Percentiles rank a stretch among this genome's conserved stretches.
Evolutionary conservation across 768 basidiomycete genomes (phyloP).

Genomic region (Lyophyllum semitale): DNA sequence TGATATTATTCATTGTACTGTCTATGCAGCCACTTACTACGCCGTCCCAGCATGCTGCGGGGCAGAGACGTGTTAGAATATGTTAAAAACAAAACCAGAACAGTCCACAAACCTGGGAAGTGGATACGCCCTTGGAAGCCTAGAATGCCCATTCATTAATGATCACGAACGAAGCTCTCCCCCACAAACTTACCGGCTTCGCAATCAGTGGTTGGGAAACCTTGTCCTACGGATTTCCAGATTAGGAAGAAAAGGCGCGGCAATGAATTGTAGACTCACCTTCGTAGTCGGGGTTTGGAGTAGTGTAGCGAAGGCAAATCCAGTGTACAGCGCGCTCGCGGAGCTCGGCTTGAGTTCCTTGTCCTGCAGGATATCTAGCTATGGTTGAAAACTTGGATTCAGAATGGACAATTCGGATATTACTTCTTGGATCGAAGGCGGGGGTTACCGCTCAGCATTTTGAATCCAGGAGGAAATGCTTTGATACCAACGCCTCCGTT

Average conservation of each 20-base stretch:
- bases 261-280: constrained; percentile 13
- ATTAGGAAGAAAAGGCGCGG: neutral
- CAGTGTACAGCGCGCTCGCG: constrained; percentile 40
- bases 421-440: constrained; percentile 36
- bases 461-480: constrained; percentile 44
- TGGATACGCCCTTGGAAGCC: constrained; percentile 41
- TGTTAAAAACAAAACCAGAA: neutral
- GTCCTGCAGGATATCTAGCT: constrained; percentile 26
- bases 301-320: constrained; percentile 41
- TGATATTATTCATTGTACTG: neutral
- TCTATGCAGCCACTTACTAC: constrained; percentile 24
- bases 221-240: constrained; percentile 22
- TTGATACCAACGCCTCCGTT: constrained; percentile 43
- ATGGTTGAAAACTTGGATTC: neutral
- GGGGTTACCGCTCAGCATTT: constrained; percentile 44
- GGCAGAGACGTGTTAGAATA: neutral
- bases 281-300: constrained; percentile 27
- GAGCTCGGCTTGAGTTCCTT: constrained; percentile 42
- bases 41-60: constrained; percentile 42
- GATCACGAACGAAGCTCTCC: neutral
- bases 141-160: neutral
- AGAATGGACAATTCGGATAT: neutral
- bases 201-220: constrained; percentile 45
- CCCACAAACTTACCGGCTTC: constrained; percentile 26
- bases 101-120: constrained; percentile 25